Evolutionary conservation across 441 rosid species (phyloP).

Genomic region (Manihot esculenta): DNA sequence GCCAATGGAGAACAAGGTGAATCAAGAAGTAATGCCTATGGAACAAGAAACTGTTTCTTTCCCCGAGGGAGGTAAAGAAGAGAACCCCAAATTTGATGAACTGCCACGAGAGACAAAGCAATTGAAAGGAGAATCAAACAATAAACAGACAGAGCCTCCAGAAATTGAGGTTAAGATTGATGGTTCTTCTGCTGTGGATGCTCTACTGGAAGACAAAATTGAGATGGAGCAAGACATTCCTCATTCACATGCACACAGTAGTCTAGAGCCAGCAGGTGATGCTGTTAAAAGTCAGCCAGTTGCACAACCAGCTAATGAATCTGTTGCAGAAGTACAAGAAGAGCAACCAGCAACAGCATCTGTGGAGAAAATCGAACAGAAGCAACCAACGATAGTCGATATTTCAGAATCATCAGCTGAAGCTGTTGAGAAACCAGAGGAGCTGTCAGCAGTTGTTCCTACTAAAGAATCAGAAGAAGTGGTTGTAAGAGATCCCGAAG

Average conservation of each 20-base stretch:
- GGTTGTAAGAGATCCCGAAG: not conserved
- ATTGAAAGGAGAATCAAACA: slow-evolving; percentile 4
- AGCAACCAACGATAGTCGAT: slow-evolving; percentile 21
- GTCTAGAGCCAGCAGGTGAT: not conserved
- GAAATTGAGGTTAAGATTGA: slow-evolving; percentile 5
- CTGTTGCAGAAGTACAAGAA: slow-evolving; percentile 14
- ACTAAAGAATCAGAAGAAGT: slow-evolving; percentile 15
- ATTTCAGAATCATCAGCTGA: slow-evolving; percentile 27
- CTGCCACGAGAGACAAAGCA: not conserved
- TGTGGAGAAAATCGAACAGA: slow-evolving; percentile 9
- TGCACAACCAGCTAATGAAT: slow-evolving; percentile 18
- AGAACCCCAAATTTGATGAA: slow-evolving; percentile 5
- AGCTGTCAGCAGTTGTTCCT: slow-evolving; percentile 19
- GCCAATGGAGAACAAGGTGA: slow-evolving; percentile 22
- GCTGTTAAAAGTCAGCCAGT: slow-evolving; percentile 2
- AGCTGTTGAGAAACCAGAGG: slow-evolving; percentile 9
- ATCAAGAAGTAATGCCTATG: slow-evolving; percentile 7
- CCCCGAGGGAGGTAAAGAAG: not conserved
- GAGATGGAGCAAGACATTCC: slow-evolving; percentile 1
- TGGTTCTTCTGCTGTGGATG: slow-evolving; percentile 1
- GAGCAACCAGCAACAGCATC: slow-evolving; percentile 6
- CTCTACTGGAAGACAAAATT: not conserved
- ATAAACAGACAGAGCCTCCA: slow-evolving; percentile 6
- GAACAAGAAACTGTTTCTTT: not conserved
- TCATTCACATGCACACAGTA: not conserved